phyloP scores from a whole-genome alignment of 192 early-diverging fungal species.

The Cetraspora pellucida region DNA sequence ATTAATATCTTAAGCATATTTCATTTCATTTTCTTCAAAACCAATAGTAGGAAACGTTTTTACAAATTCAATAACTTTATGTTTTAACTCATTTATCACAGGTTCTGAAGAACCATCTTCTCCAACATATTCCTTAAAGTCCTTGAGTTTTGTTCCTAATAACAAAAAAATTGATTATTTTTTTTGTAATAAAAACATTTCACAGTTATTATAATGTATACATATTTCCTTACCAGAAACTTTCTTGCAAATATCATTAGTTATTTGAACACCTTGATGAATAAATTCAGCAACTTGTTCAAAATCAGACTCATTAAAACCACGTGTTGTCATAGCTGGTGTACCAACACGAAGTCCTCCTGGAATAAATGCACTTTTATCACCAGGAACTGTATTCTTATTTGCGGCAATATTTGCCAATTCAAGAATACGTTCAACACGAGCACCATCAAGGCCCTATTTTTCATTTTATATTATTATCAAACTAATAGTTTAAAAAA shows the following conservation, averaged over 20 bases:
- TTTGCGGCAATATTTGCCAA: constrained; percentile 96
- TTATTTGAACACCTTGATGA: constrained; percentile 82
- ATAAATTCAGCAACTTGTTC: constrained; percentile 83
- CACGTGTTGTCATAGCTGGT: constrained; percentile 97
- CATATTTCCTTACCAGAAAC: constrained; percentile 54
- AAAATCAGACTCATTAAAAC: constrained; percentile 86
- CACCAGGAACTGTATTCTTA: constrained; percentile 99
- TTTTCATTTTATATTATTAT: not conserved
- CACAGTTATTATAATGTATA: not conserved
- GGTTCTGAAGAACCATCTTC: constrained; percentile 64
- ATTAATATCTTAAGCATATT: constrained; percentile 29
- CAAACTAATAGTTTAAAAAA: not conserved
- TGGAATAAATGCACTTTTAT: constrained; percentile 91
- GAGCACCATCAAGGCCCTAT: constrained; percentile 89
- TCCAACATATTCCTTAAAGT: constrained; percentile 87
- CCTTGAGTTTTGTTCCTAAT: constrained; percentile 72
- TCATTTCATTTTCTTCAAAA: constrained; percentile 74
- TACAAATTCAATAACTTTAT: constrained; percentile 83
- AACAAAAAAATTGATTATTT: not conserved
- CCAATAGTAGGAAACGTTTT: constrained; percentile 88
- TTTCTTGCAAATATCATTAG: constrained; percentile 67
- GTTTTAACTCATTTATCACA: constrained; percentile 68
- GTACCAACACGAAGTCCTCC: constrained; percentile 93
- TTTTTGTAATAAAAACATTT: not conserved
- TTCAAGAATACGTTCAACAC: constrained; percentile 95